phyloP scores from a whole-genome alignment of 164 flowering plant genomes.

The Tetrastigma voinierianum region DNA sequence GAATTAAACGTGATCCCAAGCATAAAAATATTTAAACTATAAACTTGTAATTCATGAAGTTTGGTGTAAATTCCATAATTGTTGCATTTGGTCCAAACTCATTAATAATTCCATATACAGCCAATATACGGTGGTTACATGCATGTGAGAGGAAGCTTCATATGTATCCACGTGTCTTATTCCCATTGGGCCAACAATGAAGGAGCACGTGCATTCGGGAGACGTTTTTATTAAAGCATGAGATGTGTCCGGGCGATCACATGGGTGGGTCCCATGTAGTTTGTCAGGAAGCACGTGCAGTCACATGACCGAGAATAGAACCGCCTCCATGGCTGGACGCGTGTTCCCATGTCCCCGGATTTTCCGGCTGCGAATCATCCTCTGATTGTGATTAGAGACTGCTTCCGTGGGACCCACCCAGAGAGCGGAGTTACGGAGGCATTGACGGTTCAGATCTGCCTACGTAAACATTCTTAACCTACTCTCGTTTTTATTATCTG shows the following conservation, averaged over 20 bases:
- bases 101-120: background rate
- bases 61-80: too few relatives aligned
- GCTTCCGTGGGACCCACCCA: constrained; percentile 7
- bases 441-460: constrained; percentile 18
- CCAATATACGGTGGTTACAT: constrained; percentile 6
- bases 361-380: constrained; percentile 11
- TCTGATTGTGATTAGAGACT: constrained; percentile 13
- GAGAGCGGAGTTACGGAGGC: constrained; percentile 4
- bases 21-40: too few relatives aligned
- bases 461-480: constrained; percentile 12
- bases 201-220: constrained; percentile 15
- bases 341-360: constrained; percentile 18
- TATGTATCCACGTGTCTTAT: background rate
- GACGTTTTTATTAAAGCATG: background rate
- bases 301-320: constrained; percentile 18
- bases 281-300: constrained; percentile 30
- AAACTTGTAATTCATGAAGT: too few relatives aligned
- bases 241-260: constrained; percentile 6
- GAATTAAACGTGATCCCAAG: too few relatives aligned
- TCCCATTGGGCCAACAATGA: background rate
- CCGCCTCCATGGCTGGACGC: background rate
- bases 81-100: background rate
- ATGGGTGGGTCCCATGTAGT: constrained; percentile 23
- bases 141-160: constrained; percentile 12
- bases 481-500: constrained; percentile 7